Evolutionary conservation across 179 eudicot species (phyloP), one percentile per base, ranked within the genome.

Genomic region (Sideroxylon spinosum): DNA sequence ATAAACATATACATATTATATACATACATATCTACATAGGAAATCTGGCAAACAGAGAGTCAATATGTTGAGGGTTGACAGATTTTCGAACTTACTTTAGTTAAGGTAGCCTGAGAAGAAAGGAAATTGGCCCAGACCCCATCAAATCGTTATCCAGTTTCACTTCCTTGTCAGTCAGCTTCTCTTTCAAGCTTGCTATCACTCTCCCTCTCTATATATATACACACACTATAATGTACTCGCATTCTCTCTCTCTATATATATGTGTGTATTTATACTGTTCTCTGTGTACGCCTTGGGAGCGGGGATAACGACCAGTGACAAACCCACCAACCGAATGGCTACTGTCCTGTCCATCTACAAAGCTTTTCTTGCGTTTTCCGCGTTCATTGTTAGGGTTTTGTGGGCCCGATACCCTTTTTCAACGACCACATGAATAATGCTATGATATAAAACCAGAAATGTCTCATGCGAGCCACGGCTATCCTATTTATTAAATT

Each of bases 51-150:
- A 2, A 11, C 28, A 11, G 50, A 69, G 60, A 55, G 73, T 17
- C 14, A 46, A n/a, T 9, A 46, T 32, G 12, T 29, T 37, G 44
- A 37, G 76, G n/a, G 50, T 20, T 29, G 22, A 12, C 9, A 62
- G 57, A 75, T 62, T 62, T 25, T 44, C 59, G 44, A 17, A 64
- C 78, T 64, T 64, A 76, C 78, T 19, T 11, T 14, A 61, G 22
- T 23, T 26, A 9, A 14, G 57, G 71, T 76, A 64, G 62, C 48
- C 10, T 17, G 78, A 49, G n/a, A 17, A 49, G n/a, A 17, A 25
- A 46, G 19, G 71, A 26, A 63, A 4, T 56, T 73, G n/a, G 67
- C 32, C 49, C n/a, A 74, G 19, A 59, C 53, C 52, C 77, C 53
- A 59, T 74, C 10, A 74, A 19, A 22, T 3, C 10, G 14, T 52